These are phyloP conservation scores for Crotalaria pallida DNA, from an alignment of 306 rosid genomes.

Conservation along the genomic window DNA sequence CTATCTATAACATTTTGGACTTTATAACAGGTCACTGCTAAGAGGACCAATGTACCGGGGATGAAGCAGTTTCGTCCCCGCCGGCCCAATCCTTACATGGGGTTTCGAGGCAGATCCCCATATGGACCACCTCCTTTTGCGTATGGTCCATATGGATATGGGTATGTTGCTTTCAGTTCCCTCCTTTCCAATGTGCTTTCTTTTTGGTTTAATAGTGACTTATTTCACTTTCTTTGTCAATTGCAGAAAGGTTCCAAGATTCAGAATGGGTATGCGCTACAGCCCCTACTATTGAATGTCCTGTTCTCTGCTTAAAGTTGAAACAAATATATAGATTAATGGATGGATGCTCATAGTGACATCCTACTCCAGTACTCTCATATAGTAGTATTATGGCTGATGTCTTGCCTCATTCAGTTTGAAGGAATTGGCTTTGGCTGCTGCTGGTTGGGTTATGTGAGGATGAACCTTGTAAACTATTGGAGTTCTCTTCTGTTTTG, in stretches of 20 bases:
- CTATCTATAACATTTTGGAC: not conserved
- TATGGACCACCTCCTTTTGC: constrained; percentile 54
- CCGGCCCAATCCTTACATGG: constrained; percentile 57
- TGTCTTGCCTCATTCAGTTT: constrained; percentile 6
- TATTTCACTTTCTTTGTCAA: constrained; percentile 18
- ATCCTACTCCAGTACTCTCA: not conserved
- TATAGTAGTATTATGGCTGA: constrained; percentile 11
- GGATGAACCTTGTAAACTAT: constrained; percentile 30
- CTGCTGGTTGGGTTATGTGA: constrained; percentile 33
- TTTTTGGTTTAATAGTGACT: not conserved
- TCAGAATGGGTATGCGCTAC: constrained; percentile 74
- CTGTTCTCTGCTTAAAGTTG: not conserved
- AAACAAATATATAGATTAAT: constrained; percentile 5
- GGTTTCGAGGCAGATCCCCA: constrained; percentile 54
- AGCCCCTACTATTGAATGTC: constrained; percentile 62
- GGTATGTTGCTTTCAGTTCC: constrained; percentile 35
- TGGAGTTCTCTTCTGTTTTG: constrained; percentile 24
- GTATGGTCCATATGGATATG: constrained; percentile 68
- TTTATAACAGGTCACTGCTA: constrained; percentile 53
- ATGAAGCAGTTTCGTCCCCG: constrained; percentile 80
- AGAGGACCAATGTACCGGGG: constrained; percentile 76
- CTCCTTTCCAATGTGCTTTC: not conserved
- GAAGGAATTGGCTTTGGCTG: constrained; percentile 20
- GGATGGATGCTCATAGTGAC: constrained; percentile 2
- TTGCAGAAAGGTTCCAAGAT: constrained; percentile 79